Evolutionary conservation across 371 early-diverging fungal genomes (phyloP).

Genomic region (Haplosporangium sp.): DNA sequence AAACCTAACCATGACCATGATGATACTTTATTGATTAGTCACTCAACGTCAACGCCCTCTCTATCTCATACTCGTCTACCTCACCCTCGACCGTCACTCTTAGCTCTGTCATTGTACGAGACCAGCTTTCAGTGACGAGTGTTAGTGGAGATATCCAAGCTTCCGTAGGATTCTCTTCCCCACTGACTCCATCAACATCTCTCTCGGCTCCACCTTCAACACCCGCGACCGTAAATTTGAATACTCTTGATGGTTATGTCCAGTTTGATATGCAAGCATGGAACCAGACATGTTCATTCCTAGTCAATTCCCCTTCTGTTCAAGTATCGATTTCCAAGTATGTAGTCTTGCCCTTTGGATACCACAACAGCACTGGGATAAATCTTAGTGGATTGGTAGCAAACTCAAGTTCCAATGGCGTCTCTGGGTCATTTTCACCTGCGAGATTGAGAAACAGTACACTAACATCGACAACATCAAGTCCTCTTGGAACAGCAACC

Average conservation of each 20-base stretch:
- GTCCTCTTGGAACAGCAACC: not conserved
- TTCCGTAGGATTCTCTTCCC: slow-evolving; percentile 16
- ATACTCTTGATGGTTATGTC: slow-evolving; percentile 43
- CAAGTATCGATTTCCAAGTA: slow-evolving; percentile 26
- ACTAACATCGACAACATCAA: not conserved
- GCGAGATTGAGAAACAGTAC: not conserved
- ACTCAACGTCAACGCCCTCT: slow-evolving; percentile 40
- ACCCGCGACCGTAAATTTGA: slow-evolving; percentile 27
- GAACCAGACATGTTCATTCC: slow-evolving; percentile 43
- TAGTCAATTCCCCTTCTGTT: slow-evolving; percentile 19
- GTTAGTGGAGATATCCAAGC: slow-evolving; percentile 45
- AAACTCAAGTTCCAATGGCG: slow-evolving; percentile 11
- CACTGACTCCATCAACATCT: no score
- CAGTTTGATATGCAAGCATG: slow-evolving; percentile 36
- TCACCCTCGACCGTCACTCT: slow-evolving; percentile 25
- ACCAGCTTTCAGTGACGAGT: slow-evolving; percentile 37
- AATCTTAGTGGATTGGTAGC: slow-evolving; percentile 12
- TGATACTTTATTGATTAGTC: slow-evolving; percentile 11
- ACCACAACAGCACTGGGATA: slow-evolving; percentile 7
- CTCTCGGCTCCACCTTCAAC: not conserved
- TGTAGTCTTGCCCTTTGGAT: slow-evolving; percentile 21
- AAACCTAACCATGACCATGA: not conserved
- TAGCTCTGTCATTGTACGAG: slow-evolving; percentile 30
- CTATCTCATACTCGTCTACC: slow-evolving; percentile 34
- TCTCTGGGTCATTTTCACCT: slow-evolving; percentile 24